Percentiles rank a stretch among this genome's conserved stretches.
Evolutionary conservation across 371 early-diverging fungal species (phyloP).

Genomic region (Zychaea mexicana): DNA sequence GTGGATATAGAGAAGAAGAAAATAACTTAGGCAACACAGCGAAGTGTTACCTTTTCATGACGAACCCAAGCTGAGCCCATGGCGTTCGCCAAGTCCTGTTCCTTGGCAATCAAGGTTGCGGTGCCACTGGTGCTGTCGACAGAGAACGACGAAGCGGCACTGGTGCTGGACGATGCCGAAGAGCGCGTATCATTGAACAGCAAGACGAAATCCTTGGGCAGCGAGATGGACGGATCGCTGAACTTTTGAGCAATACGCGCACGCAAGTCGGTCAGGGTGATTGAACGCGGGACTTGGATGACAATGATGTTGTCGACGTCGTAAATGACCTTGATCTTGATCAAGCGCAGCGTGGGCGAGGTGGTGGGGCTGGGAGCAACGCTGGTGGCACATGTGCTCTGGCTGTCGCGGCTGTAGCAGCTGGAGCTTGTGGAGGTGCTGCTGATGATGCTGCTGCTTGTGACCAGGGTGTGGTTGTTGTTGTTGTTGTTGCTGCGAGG

Average conservation of each 20-base stretch:
- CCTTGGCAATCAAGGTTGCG: constrained; percentile 18
- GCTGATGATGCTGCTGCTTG: constrained; percentile 8
- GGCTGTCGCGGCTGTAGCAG: constrained; percentile 9
- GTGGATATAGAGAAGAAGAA: background rate
- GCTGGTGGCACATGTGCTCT: constrained; percentile 13
- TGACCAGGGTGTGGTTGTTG: background rate
- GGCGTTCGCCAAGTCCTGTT: constrained; percentile 19
- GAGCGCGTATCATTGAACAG: constrained; percentile 28
- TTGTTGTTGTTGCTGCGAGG: background rate
- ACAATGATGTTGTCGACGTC: constrained; percentile 34
- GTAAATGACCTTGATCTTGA: constrained; percentile 32
- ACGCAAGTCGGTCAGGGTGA: constrained; percentile 18
- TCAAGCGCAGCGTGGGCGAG: constrained; percentile 13
- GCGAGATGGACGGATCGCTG: constrained; percentile 12
- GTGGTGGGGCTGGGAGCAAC: constrained; percentile 19
- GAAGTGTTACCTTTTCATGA: constrained; percentile 26
- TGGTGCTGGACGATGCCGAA: constrained; percentile 24
- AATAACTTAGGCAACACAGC: constrained; percentile 19
- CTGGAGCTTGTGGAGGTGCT: constrained; percentile 1
- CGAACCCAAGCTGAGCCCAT: constrained; percentile 24
- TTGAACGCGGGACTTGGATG: constrained; percentile 27
- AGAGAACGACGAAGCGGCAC: constrained; percentile 16
- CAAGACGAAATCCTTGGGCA: constrained; percentile 17
- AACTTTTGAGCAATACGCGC: constrained; percentile 26
- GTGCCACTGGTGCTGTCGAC: constrained; percentile 10